Evolutionary conservation across 106 monocot genomes (phyloP).

Genomic region (Allium sativum): DNA sequence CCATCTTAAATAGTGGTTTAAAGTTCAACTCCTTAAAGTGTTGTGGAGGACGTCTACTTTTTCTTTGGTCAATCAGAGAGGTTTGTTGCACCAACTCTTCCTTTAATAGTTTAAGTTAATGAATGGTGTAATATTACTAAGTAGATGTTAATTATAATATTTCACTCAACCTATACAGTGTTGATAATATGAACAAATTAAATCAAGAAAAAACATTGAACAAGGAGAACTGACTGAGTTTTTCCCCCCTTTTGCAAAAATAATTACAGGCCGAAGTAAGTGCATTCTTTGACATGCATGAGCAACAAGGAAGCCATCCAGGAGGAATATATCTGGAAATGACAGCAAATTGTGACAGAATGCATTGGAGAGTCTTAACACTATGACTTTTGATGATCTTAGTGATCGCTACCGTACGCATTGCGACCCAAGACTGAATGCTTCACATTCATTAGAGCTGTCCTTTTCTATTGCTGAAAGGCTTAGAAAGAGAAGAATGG

Average conservation of each 20-base stretch:
- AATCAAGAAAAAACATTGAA: background rate
- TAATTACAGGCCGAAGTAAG: constrained; percentile 55
- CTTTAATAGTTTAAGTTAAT: too few relatives aligned
- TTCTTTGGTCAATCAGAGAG: background rate
- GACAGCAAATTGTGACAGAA: constrained; percentile 86
- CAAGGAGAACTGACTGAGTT: background rate
- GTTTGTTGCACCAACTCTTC: background rate
- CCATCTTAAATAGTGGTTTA: background rate
- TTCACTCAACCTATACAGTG: too few relatives aligned
- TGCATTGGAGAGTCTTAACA: constrained; percentile 69
- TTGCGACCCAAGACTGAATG: constrained; percentile 76
- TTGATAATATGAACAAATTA: too few relatives aligned
- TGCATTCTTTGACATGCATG: constrained; percentile 82
- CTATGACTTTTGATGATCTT: constrained; percentile 69
- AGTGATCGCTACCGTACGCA: constrained; percentile 73
- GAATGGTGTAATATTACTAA: background rate
- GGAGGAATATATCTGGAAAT: constrained; percentile 79
- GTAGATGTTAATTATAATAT: background rate
- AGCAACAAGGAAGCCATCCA: constrained; percentile 76
- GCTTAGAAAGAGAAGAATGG: constrained; percentile 63
- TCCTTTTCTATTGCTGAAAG: constrained; percentile 72
- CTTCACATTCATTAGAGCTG: constrained; percentile 71
- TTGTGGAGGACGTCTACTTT: background rate
- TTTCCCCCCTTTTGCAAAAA: background rate
- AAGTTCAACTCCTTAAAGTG: constrained; percentile 1